Evolutionary conservation across 1,284 basidiomycete genomes (phyloP), one percentile per base, ranked within the genome.

Genomic region (Schizopora paradoxa): DNA sequence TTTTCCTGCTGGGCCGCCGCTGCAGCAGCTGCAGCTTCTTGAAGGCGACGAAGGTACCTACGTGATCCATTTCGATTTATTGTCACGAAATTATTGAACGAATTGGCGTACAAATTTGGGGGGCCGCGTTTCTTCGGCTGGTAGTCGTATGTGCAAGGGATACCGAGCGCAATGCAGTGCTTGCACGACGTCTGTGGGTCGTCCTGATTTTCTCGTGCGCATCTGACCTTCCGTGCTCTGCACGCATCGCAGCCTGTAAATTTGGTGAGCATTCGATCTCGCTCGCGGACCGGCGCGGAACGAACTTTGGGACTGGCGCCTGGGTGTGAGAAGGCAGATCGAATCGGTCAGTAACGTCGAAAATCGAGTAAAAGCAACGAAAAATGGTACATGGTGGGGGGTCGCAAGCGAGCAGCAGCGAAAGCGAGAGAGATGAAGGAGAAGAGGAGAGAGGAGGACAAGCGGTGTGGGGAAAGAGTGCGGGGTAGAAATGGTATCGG

Each of bases 71-170:
- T 43, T 13, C 33, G 3, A 1, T 36, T 21, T 22, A 39, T 6
- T 10, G 33, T 14, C 14, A 44, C n/a, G 16, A 19, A 7, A 26
- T 39, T 38, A 16, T 19, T 35, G 19, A 5, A 21, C 19, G 23
- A n/a, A 19, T 6, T 40, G 19, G 70, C 80, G 66, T 61, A 91
- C 86, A 91, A 70, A 63, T 92, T 92, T 1, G 89, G 90, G 3
- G 90, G 90, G 0, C 90, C 90, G 47, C 90, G 73, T 65, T 92
- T 92, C 72, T 91, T 91, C 13, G 90, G 90, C 63, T 88, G 86
- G 62, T 92, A 92, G 57, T 91, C 86, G 57, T 91, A 93, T 0
- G 88, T 91, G 62, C 89, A 92, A 10, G 82, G 76, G 46, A 91
- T 86, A 27, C 80, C 83, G 34, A 92, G 78, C 1, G 86, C 77